Base-by-base conservation (phyloP, 2,329 filamentous ascomycete species). In the Fusarium caatingaense region DNA sequence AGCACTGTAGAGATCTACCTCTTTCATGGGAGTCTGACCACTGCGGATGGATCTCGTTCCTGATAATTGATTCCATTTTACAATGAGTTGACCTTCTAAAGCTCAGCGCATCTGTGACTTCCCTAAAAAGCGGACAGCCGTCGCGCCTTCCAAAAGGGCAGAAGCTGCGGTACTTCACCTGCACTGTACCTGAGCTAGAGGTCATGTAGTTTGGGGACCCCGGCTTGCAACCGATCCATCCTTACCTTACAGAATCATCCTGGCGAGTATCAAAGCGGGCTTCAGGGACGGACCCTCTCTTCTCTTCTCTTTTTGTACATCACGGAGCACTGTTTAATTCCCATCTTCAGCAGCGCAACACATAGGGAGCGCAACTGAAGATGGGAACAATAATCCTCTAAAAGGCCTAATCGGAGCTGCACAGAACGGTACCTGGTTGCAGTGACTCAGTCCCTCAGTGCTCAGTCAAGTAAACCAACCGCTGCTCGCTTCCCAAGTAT, bases 221-320 rank as follows among this genome's bases (percentile, higher is more conserved):
- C 42, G 46, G 49, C 37, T 50, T 16, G 44, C 56, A 50, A 40
- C 23, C 63, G 53, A 44, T 34, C 23, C 47, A 30, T 20, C 27
- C 23, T 27, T 47, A 49, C 34, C 57, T 45, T 63, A 28, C 49
- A 58, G 60, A 44, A 46, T 37, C 21, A 67, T 58, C 67, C 67
- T 58, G 50, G 68, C 50, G 41, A 42, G 49, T 63, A 64, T 55
- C 53, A 63, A 68, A 56, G 68, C 68, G 68, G 56, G 47, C 56
- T 44, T 45, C 48, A 71, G 68, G 63, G 51, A 71, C 56, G 45
- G 55, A 41, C 48, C 60, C 56, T 50, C 56, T 66, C 42, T 60
- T 37, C 10, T 37, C 34, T 37, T 37, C 34, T 37, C 34, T 37
- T n/a, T n/a, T 37, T 37, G 10, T 37, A 37, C 34, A 37, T 34